Evolutionary conservation across 257 asterid genomes (phyloP).

Genomic region (Voacanga thouarsii): DNA sequence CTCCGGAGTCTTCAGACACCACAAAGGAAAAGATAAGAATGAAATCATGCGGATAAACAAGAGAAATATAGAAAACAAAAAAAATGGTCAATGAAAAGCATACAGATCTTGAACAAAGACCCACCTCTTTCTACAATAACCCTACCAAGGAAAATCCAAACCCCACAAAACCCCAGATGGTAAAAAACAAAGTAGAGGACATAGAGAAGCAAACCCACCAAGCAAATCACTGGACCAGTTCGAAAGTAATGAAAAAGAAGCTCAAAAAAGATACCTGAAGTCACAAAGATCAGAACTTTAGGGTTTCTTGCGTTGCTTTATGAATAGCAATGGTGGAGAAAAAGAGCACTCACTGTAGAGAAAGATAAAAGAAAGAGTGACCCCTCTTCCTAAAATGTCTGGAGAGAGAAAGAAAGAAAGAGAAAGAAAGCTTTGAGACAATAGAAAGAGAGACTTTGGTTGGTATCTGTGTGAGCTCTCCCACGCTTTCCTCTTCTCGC

Average conservation of each 20-base stretch:
- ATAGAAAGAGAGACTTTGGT: constrained; percentile 32
- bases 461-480: constrained; percentile 37
- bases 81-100: constrained; percentile 51
- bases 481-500: background rate
- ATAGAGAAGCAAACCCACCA: constrained; percentile 49
- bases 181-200: constrained; percentile 31
- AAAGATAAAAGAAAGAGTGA: constrained; percentile 4
- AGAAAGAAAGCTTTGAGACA: constrained; percentile 29
- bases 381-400: background rate
- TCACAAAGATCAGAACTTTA: constrained; percentile 65
- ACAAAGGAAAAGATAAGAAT: constrained; percentile 46
- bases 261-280: constrained; percentile 41
- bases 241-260: constrained; percentile 46
- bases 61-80: constrained; percentile 29
- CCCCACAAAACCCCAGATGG: constrained; percentile 54
- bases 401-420: constrained; percentile 16
- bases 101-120: constrained; percentile 71
- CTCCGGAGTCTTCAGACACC: constrained; percentile 35
- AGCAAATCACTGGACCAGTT: constrained; percentile 51
- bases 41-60: constrained; percentile 37
- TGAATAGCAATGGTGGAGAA: constrained; percentile 26
- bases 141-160: constrained; percentile 56
- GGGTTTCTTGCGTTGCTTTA: constrained; percentile 32
- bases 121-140: constrained; percentile 55
- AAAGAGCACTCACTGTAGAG: constrained; percentile 9